Conservation (phyloP, 257 asterid species). For the Salvia splendens region DNA sequence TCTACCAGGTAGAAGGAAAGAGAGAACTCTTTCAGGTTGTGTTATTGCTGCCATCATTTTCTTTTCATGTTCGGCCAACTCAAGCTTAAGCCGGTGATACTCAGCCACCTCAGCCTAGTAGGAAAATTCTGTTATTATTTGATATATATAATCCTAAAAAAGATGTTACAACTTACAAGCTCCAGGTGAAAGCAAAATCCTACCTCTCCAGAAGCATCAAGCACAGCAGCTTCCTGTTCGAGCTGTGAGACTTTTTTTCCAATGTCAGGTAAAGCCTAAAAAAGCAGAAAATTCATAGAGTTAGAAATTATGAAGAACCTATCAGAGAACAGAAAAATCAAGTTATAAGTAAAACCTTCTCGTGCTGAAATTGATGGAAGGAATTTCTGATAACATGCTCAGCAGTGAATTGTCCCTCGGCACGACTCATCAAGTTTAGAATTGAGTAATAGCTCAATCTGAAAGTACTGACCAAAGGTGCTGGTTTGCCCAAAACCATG, state of each 20-base stretch:
- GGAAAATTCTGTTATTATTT: conserved; percentile 11
- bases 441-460: conserved; percentile 95
- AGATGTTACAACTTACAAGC: conserved; percentile 21
- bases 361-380: conserved; percentile 95
- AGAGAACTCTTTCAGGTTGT: conserved; percentile 83
- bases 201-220: conserved; percentile 96
- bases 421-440: conserved; percentile 92
- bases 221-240: conserved; percentile 89
- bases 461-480: conserved; percentile 96
- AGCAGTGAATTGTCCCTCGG: conserved; percentile 97
- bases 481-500: conserved; percentile 96
- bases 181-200: conserved; percentile 25
- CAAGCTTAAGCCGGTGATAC: conserved; percentile 81
- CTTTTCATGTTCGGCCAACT: conserved; percentile 75
- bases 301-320: conserved; percentile 30
- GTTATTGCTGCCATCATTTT: conserved; percentile 90
- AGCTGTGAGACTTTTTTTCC: conserved; percentile 74
- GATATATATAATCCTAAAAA: conserved; percentile 21
- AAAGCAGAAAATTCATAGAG: conserved; percentile 35
- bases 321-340: conserved; percentile 16
- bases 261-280: conserved; percentile 87
- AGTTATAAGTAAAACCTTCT: conserved; percentile 63
- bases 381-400: conserved; percentile 95
- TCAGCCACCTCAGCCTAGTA: conserved; percentile 85
- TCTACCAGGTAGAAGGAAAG: conserved; percentile 87